Conservation (phyloP, 2,329 filamentous ascomycete genomes). For the Beauveria pseudobassiana region DNA sequence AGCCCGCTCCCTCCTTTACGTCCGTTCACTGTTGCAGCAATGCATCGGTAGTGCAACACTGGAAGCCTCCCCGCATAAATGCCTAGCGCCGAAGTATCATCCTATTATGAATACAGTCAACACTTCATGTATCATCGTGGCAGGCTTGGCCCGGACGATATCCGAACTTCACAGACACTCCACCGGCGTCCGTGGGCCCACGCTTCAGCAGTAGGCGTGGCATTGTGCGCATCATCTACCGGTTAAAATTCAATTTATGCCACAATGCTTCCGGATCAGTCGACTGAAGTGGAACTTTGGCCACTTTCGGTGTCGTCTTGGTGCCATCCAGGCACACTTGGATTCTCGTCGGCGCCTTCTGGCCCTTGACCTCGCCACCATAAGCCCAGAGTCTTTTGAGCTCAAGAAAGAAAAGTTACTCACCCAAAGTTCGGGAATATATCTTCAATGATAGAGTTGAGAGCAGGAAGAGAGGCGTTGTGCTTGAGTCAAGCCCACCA, state of each 20-base stretch:
- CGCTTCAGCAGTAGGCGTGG: not conserved
- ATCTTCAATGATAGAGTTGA: not conserved
- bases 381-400: not conserved
- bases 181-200: not conserved
- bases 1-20: not conserved
- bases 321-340: not conserved
- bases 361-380: not conserved
- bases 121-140: not conserved
- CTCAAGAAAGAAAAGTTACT: not conserved
- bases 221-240: not conserved
- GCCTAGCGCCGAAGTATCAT: not conserved
- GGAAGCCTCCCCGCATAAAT: not conserved
- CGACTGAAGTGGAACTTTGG: slow-evolving; percentile 1
- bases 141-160: not conserved
- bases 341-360: not conserved
- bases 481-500: not conserved
- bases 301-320: not conserved
- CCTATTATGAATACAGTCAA: not conserved
- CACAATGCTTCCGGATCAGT: not conserved
- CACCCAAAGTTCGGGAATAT: not conserved
- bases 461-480: not conserved
- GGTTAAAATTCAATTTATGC: not conserved
- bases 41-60: not conserved
- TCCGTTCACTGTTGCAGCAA: not conserved
- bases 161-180: not conserved